Conservation (phyloP, 2,329 filamentous ascomycete genomes). For the Gyromitra esculenta region DNA sequence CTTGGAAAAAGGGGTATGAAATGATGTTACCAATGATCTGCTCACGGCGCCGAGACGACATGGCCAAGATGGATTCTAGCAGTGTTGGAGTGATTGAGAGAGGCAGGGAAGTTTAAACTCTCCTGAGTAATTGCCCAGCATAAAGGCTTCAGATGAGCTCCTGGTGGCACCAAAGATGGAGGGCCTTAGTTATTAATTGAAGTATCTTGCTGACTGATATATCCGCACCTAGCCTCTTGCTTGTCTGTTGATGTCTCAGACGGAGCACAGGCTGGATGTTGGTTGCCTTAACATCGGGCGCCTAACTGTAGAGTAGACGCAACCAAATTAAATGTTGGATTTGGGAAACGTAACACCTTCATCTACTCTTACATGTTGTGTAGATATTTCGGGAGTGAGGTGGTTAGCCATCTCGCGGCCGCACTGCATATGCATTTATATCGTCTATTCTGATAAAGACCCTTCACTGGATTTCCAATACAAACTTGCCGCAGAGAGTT, state of each 20-base stretch:
- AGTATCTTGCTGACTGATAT: not conserved
- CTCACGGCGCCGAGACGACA: conserved; percentile 27
- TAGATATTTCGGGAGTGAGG: not conserved
- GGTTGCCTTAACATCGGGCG: conserved; percentile 3
- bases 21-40: conserved; percentile 10
- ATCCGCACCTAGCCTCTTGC: not conserved
- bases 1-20: not conserved
- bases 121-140: not conserved
- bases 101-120: not conserved
- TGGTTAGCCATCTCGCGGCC: not conserved
- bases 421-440: no score
- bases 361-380: not conserved
- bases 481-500: no score
- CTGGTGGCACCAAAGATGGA: not conserved
- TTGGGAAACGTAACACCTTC: not conserved
- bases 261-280: not conserved
- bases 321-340: not conserved
- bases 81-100: not conserved
- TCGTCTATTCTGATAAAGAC: no score
- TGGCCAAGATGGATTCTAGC: not conserved
- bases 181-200: not conserved
- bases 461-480: no score
- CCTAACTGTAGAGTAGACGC: not conserved
- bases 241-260: not conserved
- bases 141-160: not conserved